phyloP scores from a whole-genome alignment of 768 basidiomycete genomes.

The Trametes elegans region DNA sequence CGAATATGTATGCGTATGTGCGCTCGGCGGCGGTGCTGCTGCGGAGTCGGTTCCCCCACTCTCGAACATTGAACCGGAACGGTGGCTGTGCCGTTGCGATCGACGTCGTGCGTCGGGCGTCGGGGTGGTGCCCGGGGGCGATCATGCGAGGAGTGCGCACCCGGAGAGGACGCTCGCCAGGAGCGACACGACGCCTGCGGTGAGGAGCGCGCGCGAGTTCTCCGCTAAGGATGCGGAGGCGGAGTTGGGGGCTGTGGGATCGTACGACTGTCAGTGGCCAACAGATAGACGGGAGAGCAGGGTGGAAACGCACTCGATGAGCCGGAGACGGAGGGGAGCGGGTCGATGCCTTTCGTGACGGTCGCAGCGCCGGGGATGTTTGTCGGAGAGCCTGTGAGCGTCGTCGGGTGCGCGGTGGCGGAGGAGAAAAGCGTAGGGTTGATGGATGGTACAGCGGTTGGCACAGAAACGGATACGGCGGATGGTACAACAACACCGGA shows the following conservation, averaged over 20 bases:
- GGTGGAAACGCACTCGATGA: neutral
- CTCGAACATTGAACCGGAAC: too few relatives aligned
- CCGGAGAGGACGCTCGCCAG: constrained; percentile 9
- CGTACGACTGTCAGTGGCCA: neutral
- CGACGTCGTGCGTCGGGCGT: too few relatives aligned
- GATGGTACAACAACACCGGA: neutral
- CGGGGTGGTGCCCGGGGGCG: neutral
- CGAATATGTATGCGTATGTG: too few relatives aligned
- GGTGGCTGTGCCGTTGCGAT: too few relatives aligned
- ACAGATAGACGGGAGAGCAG: neutral
- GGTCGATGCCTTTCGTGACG: constrained; percentile 16
- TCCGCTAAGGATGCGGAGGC: neutral
- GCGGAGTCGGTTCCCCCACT: too few relatives aligned
- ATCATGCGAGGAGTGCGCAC: constrained; percentile 10
- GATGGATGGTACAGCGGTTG: neutral
- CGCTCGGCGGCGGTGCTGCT: too few relatives aligned
- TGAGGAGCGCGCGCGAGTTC: neutral
- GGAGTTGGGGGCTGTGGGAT: neutral
- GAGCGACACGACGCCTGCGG: constrained; percentile 7
- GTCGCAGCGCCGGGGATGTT: constrained; percentile 19
- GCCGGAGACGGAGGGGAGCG: constrained; percentile 16
- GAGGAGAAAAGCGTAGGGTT: neutral
- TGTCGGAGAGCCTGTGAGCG: constrained; percentile 19
- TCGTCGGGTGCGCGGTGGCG: neutral
- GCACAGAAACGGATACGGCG: neutral